Evolutionary conservation across 805 yeast species (phyloP).

Genomic region (Candida maris): DNA sequence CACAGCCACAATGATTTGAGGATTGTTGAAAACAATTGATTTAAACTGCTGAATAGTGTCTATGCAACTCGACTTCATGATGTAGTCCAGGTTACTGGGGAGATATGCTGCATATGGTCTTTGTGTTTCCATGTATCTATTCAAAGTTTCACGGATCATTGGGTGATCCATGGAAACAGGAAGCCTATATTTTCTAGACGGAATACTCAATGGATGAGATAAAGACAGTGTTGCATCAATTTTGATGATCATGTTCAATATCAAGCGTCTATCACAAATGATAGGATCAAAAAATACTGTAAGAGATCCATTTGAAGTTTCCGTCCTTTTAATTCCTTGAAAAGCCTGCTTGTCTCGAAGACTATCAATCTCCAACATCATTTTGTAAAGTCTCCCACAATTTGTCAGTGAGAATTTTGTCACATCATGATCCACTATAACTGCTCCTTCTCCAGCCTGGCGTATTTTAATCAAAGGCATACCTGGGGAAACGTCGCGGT

Average conservation of each 20-base stretch:
- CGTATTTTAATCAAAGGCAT: conserved; percentile 78
- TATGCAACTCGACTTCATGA: conserved; percentile 82
- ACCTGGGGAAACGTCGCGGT: conserved; percentile 26
- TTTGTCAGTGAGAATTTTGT: conserved; percentile 82
- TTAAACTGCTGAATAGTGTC: conserved; percentile 71
- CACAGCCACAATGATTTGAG: conserved; percentile 90
- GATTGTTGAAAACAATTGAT: conserved; percentile 81
- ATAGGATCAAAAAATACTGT: conserved; percentile 75
- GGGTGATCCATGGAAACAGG: conserved; percentile 97
- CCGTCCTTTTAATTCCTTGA: conserved; percentile 85
- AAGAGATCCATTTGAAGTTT: conserved; percentile 94
- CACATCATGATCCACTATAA: conserved; percentile 85
- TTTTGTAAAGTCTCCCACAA: conserved; percentile 61
- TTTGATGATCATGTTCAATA: conserved; percentile 61
- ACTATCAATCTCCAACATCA: conserved; percentile 59
- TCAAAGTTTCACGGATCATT: conserved; percentile 81
- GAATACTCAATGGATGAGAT: conserved; percentile 77
- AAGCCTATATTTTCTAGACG: conserved; percentile 73
- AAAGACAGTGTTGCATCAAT: conserved; percentile 71
- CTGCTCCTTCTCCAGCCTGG: conserved; percentile 95
- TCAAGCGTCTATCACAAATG: conserved; percentile 53
- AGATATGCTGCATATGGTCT: conserved; percentile 94
- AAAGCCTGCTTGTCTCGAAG: conserved; percentile 46
- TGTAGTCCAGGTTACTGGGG: conserved; percentile 94
- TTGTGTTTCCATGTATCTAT: conserved; percentile 89